Evolutionary conservation across 2,329 filamentous ascomycete genomes (phyloP), one percentile per base, ranked within the genome.

Genomic region (Cadophora sp.): DNA sequence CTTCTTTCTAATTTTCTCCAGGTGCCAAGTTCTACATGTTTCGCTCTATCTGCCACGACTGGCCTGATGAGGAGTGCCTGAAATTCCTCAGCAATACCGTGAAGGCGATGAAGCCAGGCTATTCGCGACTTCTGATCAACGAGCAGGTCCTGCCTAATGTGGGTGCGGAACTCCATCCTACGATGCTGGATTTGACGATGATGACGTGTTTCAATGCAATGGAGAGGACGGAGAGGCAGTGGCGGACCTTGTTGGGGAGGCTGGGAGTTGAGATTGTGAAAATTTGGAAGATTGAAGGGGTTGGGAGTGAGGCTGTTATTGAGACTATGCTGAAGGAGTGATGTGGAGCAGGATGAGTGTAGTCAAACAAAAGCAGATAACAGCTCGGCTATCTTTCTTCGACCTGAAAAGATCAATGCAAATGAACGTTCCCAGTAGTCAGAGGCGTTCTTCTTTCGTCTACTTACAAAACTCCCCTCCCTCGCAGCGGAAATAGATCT

Each of bases 171-270:
- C 33, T 60, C 13, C 33, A 51, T 39, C 45, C 47, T 8, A 36
- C 56, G 5, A 39, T 45, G 18, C n/a, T 53, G 1, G 63, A 65
- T 16, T 36, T 65, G 27, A 22, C 47, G 1, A 65, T 65, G 63
- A 55, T 65, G 56, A 55, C 30, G 8, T 47, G 27, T 16, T 59
- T 51, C 24, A 24, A 43, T 41, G 55, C 53, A 1, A 55, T 65
- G 43, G 63, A 65, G 56, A 41, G 63, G 36, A 65, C 63, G 14
- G 56, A 65, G 36, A 60, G 24, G 56, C 63, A 65, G 47, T 65
- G 55, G 33, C 36, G 33, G 22, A 47, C 14, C 3, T 18, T 65
- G 18, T n/a, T 65, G 33, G 56, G 48, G 43, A 22, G 39, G 9
- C 16, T 55, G 14, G 63, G 63, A 9, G 18, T 65, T n/a, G 56